phyloP scores from a whole-genome alignment of 1,284 basidiomycete species.

The Puccinia horiana region DNA sequence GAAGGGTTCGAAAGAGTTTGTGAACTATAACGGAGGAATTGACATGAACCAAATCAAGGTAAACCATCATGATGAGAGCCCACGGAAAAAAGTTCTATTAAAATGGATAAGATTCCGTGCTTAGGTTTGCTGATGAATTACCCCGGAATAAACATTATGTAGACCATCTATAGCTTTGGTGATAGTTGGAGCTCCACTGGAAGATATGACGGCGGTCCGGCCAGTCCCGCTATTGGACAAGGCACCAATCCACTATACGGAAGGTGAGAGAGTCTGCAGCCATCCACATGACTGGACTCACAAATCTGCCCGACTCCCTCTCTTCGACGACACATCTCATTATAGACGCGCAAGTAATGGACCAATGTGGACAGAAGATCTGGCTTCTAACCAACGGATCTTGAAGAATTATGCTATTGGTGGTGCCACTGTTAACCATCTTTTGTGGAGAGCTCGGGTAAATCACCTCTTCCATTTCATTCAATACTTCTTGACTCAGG shows the following conservation, averaged over 20 bases:
- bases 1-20: background rate
- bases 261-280: background rate
- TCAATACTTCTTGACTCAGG: background rate
- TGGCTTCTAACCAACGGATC: background rate
- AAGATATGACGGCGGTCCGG: background rate
- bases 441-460: slow-evolving; percentile 19
- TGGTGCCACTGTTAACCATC: slow-evolving; percentile 30
- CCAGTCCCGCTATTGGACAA: background rate
- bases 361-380: slow-evolving; percentile 1
- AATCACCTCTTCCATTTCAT: background rate
- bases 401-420: slow-evolving; percentile 33
- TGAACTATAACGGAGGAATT: slow-evolving; percentile 25
- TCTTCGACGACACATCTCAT: background rate
- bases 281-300: too few species aligned
- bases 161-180: slow-evolving; percentile 39
- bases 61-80: too few species aligned
- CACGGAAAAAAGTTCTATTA: too few species aligned
- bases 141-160: background rate
- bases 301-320: too few species aligned
- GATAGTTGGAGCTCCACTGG: slow-evolving; percentile 37
- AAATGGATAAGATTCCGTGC: too few species aligned
- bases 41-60: slow-evolving; percentile 24
- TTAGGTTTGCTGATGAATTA: too few species aligned
- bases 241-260: slow-evolving; percentile 13
- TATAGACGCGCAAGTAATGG: slow-evolving; percentile 25